Conservation (phyloP, 2,329 filamentous ascomycete species). For the Beauveria scarabaeidicola region DNA sequence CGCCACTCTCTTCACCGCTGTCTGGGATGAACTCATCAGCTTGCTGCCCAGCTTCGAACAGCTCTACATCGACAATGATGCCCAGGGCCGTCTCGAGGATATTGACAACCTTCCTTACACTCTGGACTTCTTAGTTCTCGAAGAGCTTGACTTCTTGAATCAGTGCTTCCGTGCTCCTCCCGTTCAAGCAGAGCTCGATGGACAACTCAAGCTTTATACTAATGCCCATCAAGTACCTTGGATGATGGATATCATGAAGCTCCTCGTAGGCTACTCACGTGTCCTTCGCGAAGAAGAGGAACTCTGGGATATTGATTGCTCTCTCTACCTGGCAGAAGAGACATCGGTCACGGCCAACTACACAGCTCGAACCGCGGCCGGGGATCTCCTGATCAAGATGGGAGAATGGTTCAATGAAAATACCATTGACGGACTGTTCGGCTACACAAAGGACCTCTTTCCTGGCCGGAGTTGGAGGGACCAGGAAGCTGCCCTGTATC, state of each 20-base stretch:
- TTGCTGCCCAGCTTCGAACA: constrained; percentile 66
- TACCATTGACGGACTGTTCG: constrained; percentile 69
- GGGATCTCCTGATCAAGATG: constrained; percentile 85
- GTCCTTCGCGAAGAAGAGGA: constrained; percentile 91
- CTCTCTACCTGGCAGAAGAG: constrained; percentile 90
- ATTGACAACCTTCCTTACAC: constrained; percentile 89
- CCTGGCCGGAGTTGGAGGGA: constrained; percentile 48
- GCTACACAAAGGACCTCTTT: constrained; percentile 69
- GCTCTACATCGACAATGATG: constrained; percentile 78
- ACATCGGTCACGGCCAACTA: constrained; percentile 94
- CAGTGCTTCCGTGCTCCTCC: constrained; percentile 80
- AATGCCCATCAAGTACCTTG: constrained; percentile 61
- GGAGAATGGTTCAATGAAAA: constrained; percentile 78
- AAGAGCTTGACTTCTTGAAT: constrained; percentile 92
- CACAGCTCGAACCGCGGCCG: constrained; percentile 84
- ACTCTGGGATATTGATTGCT: constrained; percentile 94
- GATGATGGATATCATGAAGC: constrained; percentile 80
- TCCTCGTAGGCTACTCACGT: constrained; percentile 77
- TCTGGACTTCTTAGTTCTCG: constrained; percentile 83
- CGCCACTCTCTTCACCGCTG: constrained; percentile 70
- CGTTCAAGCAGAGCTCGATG: constrained; percentile 81
- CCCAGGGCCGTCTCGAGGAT: constrained; percentile 83
- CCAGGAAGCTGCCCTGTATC: constrained; percentile 75
- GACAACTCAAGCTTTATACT: constrained; percentile 57
- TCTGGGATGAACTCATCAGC: constrained; percentile 78